A percentile compares a stretch with the other conserved stretches of the same genome.
phyloP scores from a whole-genome alignment of 176 grass and related monocot species.

The Raddia guianensis region DNA sequence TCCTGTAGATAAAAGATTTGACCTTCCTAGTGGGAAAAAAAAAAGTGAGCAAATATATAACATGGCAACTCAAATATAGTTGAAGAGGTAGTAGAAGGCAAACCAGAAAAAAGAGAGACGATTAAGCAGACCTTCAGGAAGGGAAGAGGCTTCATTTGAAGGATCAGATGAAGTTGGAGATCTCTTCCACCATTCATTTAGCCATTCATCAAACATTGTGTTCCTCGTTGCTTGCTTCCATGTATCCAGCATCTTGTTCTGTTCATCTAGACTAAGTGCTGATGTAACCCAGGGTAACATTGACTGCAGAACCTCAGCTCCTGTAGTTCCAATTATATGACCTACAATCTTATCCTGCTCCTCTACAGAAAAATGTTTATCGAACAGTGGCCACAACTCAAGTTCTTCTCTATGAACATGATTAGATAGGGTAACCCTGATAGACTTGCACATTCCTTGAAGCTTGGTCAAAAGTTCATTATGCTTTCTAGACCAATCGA shows the following conservation, averaged over 20 bases:
- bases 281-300: constrained; percentile 96
- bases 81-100: constrained; percentile 10
- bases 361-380: constrained; percentile 83
- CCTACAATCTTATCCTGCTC: constrained; percentile 94
- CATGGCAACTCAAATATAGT: constrained; percentile 2
- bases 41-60: constrained; percentile 9
- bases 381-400: constrained; percentile 92
- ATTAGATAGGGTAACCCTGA: constrained; percentile 78
- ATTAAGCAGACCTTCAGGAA: constrained; percentile 53
- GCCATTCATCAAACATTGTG: constrained; percentile 95
- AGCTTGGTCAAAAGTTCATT: constrained; percentile 83
- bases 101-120: constrained; percentile 8
- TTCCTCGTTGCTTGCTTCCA: constrained; percentile 83
- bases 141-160: constrained; percentile 19
- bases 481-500: constrained; percentile 57
- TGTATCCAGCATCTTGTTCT: constrained; percentile 76
- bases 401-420: constrained; percentile 84
- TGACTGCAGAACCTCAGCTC: constrained; percentile 93
- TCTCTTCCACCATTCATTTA: constrained; percentile 84
- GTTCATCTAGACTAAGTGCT: constrained; percentile 79
- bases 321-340: constrained; percentile 89
- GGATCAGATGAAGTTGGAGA: constrained; percentile 36
- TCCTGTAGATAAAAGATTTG: background rate
- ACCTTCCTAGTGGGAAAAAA: background rate
- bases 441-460: constrained; percentile 91